These are phyloP conservation scores for Drechslerella stenobrocha DNA, from an alignment of 2,329 filamentous ascomycete species.

Conservation along the genomic window DNA sequence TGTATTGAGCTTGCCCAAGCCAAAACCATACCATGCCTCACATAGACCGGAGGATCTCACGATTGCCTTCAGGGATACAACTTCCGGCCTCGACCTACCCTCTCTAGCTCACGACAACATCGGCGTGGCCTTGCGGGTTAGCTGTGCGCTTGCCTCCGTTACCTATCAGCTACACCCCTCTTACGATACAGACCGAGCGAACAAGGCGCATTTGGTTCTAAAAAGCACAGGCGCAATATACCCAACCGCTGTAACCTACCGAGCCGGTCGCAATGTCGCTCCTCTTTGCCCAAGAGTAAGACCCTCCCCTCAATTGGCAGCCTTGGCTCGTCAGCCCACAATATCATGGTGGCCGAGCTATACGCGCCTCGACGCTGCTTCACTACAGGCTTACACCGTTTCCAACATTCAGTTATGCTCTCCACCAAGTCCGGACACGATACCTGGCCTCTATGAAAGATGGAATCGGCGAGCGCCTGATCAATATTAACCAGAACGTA, in stretches of 20 bases:
- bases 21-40: constrained; percentile 36
- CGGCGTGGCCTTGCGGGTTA: neutral
- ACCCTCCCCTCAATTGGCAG: neutral
- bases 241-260: constrained; percentile 11
- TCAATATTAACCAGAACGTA: constrained; percentile 77
- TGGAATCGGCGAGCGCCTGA: constrained; percentile 79
- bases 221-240: constrained; percentile 16
- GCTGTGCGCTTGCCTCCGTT: too few species aligned
- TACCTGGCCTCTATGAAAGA: constrained; percentile 80
- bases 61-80: constrained; percentile 22
- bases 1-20: constrained; percentile 9
- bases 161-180: too few species aligned
- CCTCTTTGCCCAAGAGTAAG: constrained; percentile 43
- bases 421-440: constrained; percentile 78
- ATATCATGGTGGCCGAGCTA: neutral
- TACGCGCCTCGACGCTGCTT: neutral
- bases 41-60: constrained; percentile 33
- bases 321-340: neutral
- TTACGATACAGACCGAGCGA: constrained; percentile 21
- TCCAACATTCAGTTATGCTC: constrained; percentile 66
- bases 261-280: constrained; percentile 33
- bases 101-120: constrained; percentile 3
- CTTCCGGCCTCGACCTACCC: constrained; percentile 19
- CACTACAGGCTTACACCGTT: neutral
- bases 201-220: constrained; percentile 6